These are phyloP conservation scores for Mariannaea sp. DNA, from an alignment of 2,329 filamentous ascomycete species.

Conservation along the genomic window DNA sequence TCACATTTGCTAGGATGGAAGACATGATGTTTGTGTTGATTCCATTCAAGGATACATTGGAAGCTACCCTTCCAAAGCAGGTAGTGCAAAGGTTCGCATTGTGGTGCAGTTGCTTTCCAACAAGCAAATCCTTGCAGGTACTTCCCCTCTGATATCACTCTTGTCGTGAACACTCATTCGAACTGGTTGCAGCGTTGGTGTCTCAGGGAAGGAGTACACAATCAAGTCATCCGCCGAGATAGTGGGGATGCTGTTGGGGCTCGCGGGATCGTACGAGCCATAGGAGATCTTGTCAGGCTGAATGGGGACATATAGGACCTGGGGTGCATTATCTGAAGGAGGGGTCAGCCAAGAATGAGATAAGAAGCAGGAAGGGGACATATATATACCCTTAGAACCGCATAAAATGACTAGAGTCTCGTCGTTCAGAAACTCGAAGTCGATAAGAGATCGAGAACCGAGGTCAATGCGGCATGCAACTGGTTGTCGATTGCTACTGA, in stretches of 20 bases:
- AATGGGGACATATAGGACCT: constrained; percentile 45
- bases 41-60: not conserved
- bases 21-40: too few relatives aligned
- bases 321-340: constrained; percentile 33
- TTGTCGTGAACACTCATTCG: constrained; percentile 58
- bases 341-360: not conserved
- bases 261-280: constrained; percentile 40
- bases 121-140: constrained; percentile 57
- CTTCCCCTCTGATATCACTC: constrained; percentile 50
- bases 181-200: constrained; percentile 43
- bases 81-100: constrained; percentile 54
- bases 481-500: constrained; percentile 54
- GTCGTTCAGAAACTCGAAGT: constrained; percentile 72
- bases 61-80: constrained; percentile 5
- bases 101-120: constrained; percentile 53
- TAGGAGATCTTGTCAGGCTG: constrained; percentile 45
- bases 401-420: constrained; percentile 63
- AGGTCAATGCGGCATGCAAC: constrained; percentile 50
- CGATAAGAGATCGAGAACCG: constrained; percentile 53
- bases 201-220: constrained; percentile 37
- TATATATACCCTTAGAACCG: constrained; percentile 45
- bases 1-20: not conserved
- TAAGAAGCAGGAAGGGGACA: not conserved
- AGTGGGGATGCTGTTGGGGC: constrained; percentile 6
- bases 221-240: constrained; percentile 25